Evolutionary conservation across 345 rosid genomes (phyloP).

Genomic region (Rubroshorea leprosula): DNA sequence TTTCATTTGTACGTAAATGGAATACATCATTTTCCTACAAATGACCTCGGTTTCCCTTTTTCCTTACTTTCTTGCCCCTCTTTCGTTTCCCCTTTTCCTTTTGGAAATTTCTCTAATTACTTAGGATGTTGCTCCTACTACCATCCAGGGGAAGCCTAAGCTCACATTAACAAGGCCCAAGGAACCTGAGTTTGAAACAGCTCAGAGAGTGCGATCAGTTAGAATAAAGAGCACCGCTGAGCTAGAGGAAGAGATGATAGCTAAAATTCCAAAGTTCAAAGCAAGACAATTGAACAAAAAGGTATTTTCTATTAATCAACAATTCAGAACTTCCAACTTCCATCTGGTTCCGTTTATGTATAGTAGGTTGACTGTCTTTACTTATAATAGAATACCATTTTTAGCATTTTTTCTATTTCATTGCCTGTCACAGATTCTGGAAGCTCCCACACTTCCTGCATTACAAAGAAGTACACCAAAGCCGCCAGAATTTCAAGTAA

Average conservation of each 20-base stretch:
- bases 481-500: slow-evolving; percentile 80
- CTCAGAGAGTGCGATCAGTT: slow-evolving; percentile 76
- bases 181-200: slow-evolving; percentile 88
- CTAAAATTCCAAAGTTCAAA: slow-evolving; percentile 92
- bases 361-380: neutral
- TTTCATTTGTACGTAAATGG: slow-evolving; percentile 33
- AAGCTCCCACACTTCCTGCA: slow-evolving; percentile 58
- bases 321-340: neutral
- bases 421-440: slow-evolving; percentile 51
- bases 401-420: neutral
- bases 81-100: neutral
- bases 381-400: neutral
- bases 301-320: slow-evolving; percentile 29
- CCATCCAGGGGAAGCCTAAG: slow-evolving; percentile 47
- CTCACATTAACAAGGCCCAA: slow-evolving; percentile 87
- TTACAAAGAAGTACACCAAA: slow-evolving; percentile 68
- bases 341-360: neutral
- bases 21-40: neutral
- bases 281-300: slow-evolving; percentile 96
- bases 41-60: neutral
- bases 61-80: neutral
- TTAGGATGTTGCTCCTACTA: slow-evolving; percentile 23
- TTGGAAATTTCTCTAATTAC: slow-evolving; percentile 5
- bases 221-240: slow-evolving; percentile 80
- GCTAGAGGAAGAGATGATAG: slow-evolving; percentile 97